Evolutionary conservation across 1,284 basidiomycete genomes (phyloP).

Genomic region (Inonotus hispidus): DNA sequence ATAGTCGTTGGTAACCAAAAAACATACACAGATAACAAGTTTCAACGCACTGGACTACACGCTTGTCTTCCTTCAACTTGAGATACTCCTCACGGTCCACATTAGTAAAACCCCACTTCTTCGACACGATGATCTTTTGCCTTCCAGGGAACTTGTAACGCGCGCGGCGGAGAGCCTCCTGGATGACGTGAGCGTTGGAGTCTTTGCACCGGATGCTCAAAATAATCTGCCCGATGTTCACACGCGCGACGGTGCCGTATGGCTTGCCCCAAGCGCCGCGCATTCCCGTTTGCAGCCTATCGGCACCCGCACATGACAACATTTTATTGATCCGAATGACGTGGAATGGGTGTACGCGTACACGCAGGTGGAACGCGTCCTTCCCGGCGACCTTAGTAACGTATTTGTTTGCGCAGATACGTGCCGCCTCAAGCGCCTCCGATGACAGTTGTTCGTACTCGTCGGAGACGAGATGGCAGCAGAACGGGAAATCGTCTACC

Average conservation of each 20-base stretch:
- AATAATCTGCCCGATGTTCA: constrained; percentile 97
- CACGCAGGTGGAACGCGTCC: constrained; percentile 98
- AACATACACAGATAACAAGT: background rate
- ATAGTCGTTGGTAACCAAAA: background rate
- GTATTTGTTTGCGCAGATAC: constrained; percentile 99
- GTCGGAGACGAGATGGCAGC: constrained; percentile 94
- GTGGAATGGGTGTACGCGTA: constrained; percentile 98
- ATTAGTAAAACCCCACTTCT: constrained; percentile 98
- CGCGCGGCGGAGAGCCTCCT: constrained; percentile 94
- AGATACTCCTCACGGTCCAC: constrained; percentile 89
- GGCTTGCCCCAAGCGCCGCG: constrained; percentile 99
- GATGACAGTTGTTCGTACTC: constrained; percentile 98
- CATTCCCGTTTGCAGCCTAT: constrained; percentile 99
- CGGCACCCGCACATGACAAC: constrained; percentile 98
- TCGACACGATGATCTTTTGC: constrained; percentile 97
- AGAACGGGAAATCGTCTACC: constrained; percentile 97
- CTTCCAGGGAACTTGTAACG: constrained; percentile 99
- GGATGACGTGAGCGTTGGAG: constrained; percentile 80
- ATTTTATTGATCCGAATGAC: constrained; percentile 99
- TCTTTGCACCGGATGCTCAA: constrained; percentile 96
- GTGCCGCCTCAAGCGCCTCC: constrained; percentile 96
- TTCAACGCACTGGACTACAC: constrained; percentile 72
- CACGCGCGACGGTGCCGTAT: constrained; percentile 92
- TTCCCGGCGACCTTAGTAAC: constrained; percentile 98
- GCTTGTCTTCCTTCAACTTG: constrained; percentile 85